Base-by-base conservation (phyloP, 2,329 filamentous ascomycete species). In the Tolypocladium sp. region DNA sequence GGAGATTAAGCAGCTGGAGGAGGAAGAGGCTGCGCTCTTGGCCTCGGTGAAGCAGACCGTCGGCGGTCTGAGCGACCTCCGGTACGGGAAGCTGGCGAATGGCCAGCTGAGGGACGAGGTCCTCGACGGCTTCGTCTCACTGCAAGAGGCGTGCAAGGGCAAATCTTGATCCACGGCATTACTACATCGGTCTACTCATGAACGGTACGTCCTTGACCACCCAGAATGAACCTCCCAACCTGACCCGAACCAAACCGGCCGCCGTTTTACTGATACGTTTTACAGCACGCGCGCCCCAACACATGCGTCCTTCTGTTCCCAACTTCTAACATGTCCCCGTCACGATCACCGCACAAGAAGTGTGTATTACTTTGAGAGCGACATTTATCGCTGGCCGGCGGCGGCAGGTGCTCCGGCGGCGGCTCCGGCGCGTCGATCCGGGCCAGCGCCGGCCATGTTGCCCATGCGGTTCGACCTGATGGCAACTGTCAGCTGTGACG, bases 1-100 rank as follows among this genome's bases (percentile, higher is more conserved):
- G 25, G 88, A 94, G 68, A 84, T 93, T 58, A 76, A 79, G 60
- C 77, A 76, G 44, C 77, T 92, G 5, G 83, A 90, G 64, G 76
- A 81, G 40, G 87, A 93, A 64, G 84, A 88, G 57, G 77, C 79
- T 0, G 70, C 71, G 2, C 74, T 91, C 3, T 72, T 89, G 7
- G 77, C 81, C 4, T 82, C 84, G 13, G 81, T 94, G 57, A 80
- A 81, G 63, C 80, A 84, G 59, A 87, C 82, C 0, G 82, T 94
- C 20, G 88, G 88, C 38, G 84, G 83, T 55, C 76, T 96, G 70
- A 95, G 91, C 71, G 90, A 95, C 72, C 78, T 96, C 58, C 85
- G 90, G 53, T 93, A 94, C 67, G 91, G 92, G 42, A 86, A 86
- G 58, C 82, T 94, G 60, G 80, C 83, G 41, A 88, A 89, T 63